Base-by-base conservation (phyloP, 768 basidiomycete species). In the Calvatia gigantea region DNA sequence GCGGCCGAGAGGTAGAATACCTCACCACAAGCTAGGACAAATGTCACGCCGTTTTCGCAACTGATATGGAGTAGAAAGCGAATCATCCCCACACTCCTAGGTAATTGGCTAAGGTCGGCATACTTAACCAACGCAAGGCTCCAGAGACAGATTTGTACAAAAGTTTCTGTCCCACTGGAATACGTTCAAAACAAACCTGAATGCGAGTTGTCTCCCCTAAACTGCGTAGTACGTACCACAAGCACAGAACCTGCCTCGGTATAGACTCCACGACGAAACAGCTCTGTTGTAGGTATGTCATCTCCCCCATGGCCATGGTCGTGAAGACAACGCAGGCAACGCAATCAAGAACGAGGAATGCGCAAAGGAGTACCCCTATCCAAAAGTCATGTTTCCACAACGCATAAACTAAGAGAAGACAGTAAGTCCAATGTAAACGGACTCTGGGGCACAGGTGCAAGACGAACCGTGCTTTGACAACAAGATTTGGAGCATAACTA, bases 381-480 rank as follows among this genome's bases (percentile, higher is more conserved):
- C 21, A 17, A 8, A 14, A 14, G 27, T 37, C 15, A 11, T 25
- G 14, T 21, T 29, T 27, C 53, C 53, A 54, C 31, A 54, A 25
- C 6, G 33, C 32, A n/a, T 45, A 28, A 4, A 54, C 53, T 46
- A 28, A 12, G 4, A 14, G 31, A 5, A 25, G 6, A 2, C 21
- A 25, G 42, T 9, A 12, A 8, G 0, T 4, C 6, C 8, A 3
- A 29, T 29, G 23, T 7, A 19, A 3, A 38, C 9, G 17, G 3
- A 1, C n/a, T 19, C 21, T 8, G n/a, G n/a, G n/a, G 4, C 9
- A 29, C 5, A 19, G 21, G 19, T 25, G 15, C 14, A n/a, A 21
- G 23, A 27, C 53, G 15, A 12, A 54, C 53, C 42, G 43, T 44
- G 53, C 25, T 46, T 54, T 25, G 53, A 33, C 4, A 45, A 17